These are phyloP conservation scores for Coniferiporia weirii DNA, from an alignment of 1,284 basidiomycete species.

Conservation along the genomic window DNA sequence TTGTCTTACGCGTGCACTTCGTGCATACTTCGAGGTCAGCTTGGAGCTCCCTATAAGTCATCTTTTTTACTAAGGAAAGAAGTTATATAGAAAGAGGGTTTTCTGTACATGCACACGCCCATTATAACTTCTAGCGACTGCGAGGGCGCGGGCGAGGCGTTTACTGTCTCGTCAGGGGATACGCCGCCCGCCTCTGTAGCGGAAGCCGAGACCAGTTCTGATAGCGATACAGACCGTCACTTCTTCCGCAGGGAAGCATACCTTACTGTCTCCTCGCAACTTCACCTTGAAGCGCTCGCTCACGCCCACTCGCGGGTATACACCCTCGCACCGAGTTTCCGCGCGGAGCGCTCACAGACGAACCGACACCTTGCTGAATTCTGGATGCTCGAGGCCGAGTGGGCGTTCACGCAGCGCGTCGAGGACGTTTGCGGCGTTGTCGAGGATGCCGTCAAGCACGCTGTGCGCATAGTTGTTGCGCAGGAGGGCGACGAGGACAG, in stretches of 20 bases:
- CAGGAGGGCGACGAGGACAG: constrained; percentile 33
- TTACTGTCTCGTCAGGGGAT: constrained; percentile 49
- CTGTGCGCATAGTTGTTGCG: constrained; percentile 33
- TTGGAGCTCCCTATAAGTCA: not conserved
- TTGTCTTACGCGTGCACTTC: constrained; percentile 46
- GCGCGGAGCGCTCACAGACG: constrained; percentile 87
- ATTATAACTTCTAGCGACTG: constrained; percentile 90
- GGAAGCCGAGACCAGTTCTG: constrained; percentile 18
- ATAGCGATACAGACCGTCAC: constrained; percentile 29
- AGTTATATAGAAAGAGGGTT: constrained; percentile 59
- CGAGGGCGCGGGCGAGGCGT: constrained; percentile 96
- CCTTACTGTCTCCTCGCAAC: constrained; percentile 91
- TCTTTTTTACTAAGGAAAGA: not conserved
- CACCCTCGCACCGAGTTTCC: constrained; percentile 88
- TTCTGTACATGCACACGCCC: constrained; percentile 79
- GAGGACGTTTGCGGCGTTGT: constrained; percentile 64
- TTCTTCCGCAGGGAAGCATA: constrained; percentile 77
- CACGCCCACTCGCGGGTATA: constrained; percentile 80
- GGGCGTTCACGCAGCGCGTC: constrained; percentile 54
- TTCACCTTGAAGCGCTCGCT: constrained; percentile 90
- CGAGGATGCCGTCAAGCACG: constrained; percentile 58
- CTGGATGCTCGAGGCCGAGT: constrained; percentile 98
- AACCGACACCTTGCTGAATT: constrained; percentile 95
- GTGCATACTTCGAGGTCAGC: constrained; percentile 64
- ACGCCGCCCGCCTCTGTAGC: constrained; percentile 20